A percentile compares a stretch with the other conserved stretches of the same genome.
Conservation (phyloP, 768 basidiomycete genomes). For the Boletus fagicola region DNA sequence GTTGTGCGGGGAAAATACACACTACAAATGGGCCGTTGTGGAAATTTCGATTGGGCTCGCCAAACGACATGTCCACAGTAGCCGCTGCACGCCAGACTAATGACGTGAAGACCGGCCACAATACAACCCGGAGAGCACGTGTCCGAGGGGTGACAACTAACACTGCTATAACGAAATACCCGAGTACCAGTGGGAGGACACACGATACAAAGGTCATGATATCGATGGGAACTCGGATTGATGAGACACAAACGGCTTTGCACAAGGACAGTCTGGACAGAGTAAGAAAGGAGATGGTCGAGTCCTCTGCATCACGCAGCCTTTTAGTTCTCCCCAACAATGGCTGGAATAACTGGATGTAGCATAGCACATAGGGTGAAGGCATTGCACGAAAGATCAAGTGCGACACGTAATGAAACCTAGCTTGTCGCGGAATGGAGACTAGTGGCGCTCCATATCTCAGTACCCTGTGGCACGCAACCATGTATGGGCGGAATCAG, state of each 20-base stretch:
- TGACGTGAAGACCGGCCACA: constrained; percentile 46
- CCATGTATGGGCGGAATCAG: no score
- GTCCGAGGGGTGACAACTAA: constrained; percentile 49
- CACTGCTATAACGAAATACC: constrained; percentile 49
- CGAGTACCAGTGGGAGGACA: constrained; percentile 41
- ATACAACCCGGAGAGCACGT: constrained; percentile 40
- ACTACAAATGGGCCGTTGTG: constrained; percentile 11
- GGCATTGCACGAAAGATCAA: neutral
- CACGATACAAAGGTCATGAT: constrained; percentile 33
- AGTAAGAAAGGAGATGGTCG: neutral
- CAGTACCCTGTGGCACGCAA: no score
- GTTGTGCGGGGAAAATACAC: neutral
- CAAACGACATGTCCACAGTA: constrained; percentile 8
- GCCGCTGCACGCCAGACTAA: constrained; percentile 39
- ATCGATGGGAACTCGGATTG: constrained; percentile 21
- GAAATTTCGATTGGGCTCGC: neutral
- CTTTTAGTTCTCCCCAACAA: neutral
- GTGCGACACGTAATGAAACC: no score
- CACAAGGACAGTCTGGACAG: no score
- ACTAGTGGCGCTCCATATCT: no score
- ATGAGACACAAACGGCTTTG: neutral
- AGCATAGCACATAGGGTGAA: neutral
- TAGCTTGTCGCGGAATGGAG: no score
- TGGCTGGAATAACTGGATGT: neutral
- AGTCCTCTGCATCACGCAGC: neutral